These are phyloP conservation scores for Lachancea cidri DNA, from an alignment of 805 yeast species.

Conservation along the genomic window DNA sequence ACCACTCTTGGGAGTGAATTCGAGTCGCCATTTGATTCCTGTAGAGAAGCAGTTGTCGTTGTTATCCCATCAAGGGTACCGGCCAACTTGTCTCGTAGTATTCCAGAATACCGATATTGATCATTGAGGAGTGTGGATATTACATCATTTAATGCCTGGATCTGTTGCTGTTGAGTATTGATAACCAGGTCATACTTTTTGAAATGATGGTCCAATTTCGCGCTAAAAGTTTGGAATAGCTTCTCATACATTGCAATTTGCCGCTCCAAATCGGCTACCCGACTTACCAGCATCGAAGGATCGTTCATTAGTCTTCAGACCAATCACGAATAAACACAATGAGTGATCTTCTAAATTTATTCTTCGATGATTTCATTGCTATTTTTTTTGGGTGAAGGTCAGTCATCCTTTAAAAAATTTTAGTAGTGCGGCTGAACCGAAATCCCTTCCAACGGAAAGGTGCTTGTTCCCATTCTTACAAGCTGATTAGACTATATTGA, in stretches of 20 bases:
- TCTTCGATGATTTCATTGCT: background rate
- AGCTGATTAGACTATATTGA: background rate
- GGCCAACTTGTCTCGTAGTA: slow-evolving; percentile 23
- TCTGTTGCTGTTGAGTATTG: slow-evolving; percentile 30
- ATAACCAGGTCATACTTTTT: slow-evolving; percentile 29
- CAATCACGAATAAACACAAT: background rate
- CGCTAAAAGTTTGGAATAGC: slow-evolving; percentile 28
- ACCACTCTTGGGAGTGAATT: too few species aligned
- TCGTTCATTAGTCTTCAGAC: slow-evolving; percentile 2
- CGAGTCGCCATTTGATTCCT: background rate
- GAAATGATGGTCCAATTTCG: slow-evolving; percentile 29
- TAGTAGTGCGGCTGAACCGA: background rate
- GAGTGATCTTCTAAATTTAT: too few species aligned
- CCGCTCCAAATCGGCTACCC: slow-evolving; percentile 27
- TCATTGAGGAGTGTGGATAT: slow-evolving; percentile 25
- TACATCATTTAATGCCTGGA: slow-evolving; percentile 24
- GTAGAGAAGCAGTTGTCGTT: slow-evolving; percentile 13
- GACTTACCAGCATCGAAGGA: slow-evolving; percentile 11
- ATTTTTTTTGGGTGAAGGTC: background rate
- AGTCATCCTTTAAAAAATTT: background rate
- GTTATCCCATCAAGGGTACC: slow-evolving; percentile 22
- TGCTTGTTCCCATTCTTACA: background rate
- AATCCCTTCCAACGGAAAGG: background rate
- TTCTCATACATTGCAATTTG: slow-evolving; percentile 28
- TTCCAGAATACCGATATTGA: slow-evolving; percentile 27